phyloP scores from a whole-genome alignment of 305 asterid species.

The Fraxinus albicans region DNA sequence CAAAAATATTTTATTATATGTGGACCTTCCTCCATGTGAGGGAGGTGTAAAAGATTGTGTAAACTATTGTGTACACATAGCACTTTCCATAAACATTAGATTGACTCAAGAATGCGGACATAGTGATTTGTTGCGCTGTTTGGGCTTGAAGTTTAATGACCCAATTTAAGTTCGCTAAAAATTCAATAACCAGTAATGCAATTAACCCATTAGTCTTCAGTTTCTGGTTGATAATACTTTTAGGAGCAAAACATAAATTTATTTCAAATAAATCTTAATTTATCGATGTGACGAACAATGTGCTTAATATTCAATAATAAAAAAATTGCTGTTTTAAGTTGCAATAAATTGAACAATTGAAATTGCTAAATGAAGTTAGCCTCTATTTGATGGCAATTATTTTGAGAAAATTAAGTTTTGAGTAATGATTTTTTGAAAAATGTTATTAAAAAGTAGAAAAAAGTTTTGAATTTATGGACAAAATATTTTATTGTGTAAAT shows the following conservation, averaged over 20 bases:
- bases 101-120: background rate
- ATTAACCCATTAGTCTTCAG: background rate
- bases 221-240: background rate
- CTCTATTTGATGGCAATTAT: no score
- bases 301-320: background rate
- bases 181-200: background rate
- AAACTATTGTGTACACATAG: no score
- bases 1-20: no score
- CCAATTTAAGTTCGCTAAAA: background rate
- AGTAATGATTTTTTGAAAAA: no score
- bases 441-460: no score
- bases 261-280: no score
- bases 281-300: background rate
- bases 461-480: no score
- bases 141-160: background rate
- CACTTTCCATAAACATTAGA: no score
- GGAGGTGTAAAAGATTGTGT: no score
- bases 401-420: no score
- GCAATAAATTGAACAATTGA: background rate
- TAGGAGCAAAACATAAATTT: background rate
- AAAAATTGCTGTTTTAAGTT: background rate
- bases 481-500: no score
- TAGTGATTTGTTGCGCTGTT: background rate
- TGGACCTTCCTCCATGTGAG: no score
- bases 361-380: background rate